Base-by-base conservation (phyloP, 345 rosid genomes). In the Cardiospermum halicacabum region DNA sequence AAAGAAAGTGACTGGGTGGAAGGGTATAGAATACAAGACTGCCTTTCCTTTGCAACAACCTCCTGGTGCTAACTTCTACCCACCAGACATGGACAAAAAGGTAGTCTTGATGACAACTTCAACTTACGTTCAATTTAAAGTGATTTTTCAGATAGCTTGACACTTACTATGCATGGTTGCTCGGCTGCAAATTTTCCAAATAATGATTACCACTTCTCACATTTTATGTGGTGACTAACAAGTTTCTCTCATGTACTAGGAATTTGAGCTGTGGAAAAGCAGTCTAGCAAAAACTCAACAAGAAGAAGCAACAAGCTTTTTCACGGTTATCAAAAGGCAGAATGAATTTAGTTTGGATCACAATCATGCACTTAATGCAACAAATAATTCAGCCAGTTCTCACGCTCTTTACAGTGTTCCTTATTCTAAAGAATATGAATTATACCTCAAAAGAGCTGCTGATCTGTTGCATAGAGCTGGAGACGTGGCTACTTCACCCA, bases 71-170 rank as follows among this genome's bases (percentile, higher is more conserved):
- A 93, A 90, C 77, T 93, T 90, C 66, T 90, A 93, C 66, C 97
- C 97, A 62, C 84, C 96, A n/a, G 98, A 93, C 73, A 86, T 93
- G 98, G 90, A 90, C 57, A 90, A 90, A 85, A 64, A 0, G 94
- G 98, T 93, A 87, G n/a, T n/a, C 27, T 7, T 30, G 21, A 37
- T 53, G 24, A 28, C 5, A 67, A 48, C 43, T 56, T 62, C 18
- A 49, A 54, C 11, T 27, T 53, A 25, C 40, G 31, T 26, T 27
- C 40, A 8, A 21, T 53, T 56, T 36, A 55, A 43, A 53, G 30
- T 2, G 13, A 27, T 53, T 53, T 25, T 69, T 73, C 45, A 32
- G 11, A 39, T 22, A 11, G 24, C 28, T 55, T 43, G 8, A 13
- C 49, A 21, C 39, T 10, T 40, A 40, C 12, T 24, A 3, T 42